Evolutionary conservation across 768 basidiomycete species (phyloP).

Genomic region (Termitomyces sp.): DNA sequence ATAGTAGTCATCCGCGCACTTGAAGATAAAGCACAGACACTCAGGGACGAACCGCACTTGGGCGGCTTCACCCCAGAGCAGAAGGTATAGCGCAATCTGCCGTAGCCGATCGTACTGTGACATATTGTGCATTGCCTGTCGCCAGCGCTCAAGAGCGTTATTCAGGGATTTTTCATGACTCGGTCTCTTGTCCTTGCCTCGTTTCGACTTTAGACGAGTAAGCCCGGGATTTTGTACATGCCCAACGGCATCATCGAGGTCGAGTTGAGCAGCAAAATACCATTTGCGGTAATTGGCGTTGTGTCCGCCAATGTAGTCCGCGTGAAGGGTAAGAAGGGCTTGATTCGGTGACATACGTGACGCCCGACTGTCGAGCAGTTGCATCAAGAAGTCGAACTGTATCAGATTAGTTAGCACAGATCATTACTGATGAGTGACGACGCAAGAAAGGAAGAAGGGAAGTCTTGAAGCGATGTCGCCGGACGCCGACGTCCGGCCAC

Average conservation of each 20-base stretch:
- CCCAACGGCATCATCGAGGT: slow-evolving; percentile 96
- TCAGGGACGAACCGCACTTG: slow-evolving; percentile 97
- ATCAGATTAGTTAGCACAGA: neutral
- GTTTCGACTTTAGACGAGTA: slow-evolving; percentile 71
- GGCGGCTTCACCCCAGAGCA: slow-evolving; percentile 98
- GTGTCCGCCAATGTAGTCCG: slow-evolving; percentile 98
- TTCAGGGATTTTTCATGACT: slow-evolving; percentile 62
- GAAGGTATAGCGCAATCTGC: slow-evolving; percentile 91
- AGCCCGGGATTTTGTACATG: slow-evolving; percentile 89
- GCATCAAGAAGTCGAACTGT: slow-evolving; percentile 97
- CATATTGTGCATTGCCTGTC: slow-evolving; percentile 98
- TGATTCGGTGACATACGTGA: slow-evolving; percentile 97
- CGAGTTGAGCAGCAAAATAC: slow-evolving; percentile 99
- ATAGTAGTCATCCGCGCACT: slow-evolving; percentile 99
- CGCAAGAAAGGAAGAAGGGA: neutral
- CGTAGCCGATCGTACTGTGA: slow-evolving; percentile 95
- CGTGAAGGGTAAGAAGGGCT: slow-evolving; percentile 91
- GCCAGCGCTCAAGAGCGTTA: slow-evolving; percentile 87
- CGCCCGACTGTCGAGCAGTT: slow-evolving; percentile 91
- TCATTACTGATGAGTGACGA: neutral
- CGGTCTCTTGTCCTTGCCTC: slow-evolving; percentile 41
- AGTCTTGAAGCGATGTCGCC: neutral
- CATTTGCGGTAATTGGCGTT: slow-evolving; percentile 99
- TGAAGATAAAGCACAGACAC: slow-evolving; percentile 99
- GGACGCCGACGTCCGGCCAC: neutral